phyloP scores from a whole-genome alignment of 1,284 basidiomycete species.

The Cryptococcus jaspeensis region DNA sequence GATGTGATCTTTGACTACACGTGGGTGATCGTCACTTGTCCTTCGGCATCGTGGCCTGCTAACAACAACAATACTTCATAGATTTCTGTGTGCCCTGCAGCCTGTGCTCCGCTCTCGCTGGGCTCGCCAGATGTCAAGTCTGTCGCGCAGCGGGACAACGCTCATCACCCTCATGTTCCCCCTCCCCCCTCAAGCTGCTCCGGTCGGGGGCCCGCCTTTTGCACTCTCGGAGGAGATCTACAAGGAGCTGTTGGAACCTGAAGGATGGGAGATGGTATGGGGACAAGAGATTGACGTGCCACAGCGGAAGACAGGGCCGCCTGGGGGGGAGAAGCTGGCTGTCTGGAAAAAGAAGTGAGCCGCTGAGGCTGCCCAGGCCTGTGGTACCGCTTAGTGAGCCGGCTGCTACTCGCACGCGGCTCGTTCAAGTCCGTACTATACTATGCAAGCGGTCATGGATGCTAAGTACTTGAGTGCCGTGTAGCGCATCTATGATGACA shows the following conservation, averaged over 20 bases:
- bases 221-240: background rate
- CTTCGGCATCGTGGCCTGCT: background rate
- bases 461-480: too few relatives aligned
- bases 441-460: too few relatives aligned
- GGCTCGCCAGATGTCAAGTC: background rate
- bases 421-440: too few relatives aligned
- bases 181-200: background rate
- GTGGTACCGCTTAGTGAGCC: too few relatives aligned
- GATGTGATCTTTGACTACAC: conserved; percentile 68
- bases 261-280: background rate
- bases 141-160: background rate
- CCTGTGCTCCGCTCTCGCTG: background rate
- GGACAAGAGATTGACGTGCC: too few relatives aligned
- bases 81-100: background rate
- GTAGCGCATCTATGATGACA: too few relatives aligned
- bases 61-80: background rate
- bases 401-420: too few relatives aligned
- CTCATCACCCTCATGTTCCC: background rate
- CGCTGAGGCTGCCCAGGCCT: too few relatives aligned
- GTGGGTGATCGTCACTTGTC: conserved; percentile 48
- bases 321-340: too few relatives aligned
- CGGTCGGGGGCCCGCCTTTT: background rate
- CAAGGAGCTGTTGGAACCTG: background rate
- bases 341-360: too few relatives aligned
- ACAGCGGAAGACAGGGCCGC: too few relatives aligned